Conservation (phyloP, 1,284 basidiomycete species). For the Trichosporon sp. region DNA sequence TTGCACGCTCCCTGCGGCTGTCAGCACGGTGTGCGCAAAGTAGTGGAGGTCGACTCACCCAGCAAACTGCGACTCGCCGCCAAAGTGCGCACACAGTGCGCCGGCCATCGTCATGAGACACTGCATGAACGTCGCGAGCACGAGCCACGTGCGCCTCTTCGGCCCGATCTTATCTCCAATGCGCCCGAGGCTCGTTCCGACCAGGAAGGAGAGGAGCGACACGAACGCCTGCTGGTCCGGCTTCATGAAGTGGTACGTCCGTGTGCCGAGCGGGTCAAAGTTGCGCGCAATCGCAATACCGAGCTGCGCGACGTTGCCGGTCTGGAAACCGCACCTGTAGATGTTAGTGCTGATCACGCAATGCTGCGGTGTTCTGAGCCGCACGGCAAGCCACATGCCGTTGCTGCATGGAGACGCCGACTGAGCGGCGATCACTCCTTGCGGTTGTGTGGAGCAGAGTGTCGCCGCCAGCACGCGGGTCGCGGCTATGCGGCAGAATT, state of each 20-base stretch:
- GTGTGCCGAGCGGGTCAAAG: conserved; percentile 56
- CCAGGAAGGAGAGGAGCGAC: conserved; percentile 66
- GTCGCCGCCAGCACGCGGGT: not conserved
- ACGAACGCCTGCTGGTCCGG: conserved; percentile 75
- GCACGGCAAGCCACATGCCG: not conserved
- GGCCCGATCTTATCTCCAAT: conserved; percentile 58
- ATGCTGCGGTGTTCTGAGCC: not conserved
- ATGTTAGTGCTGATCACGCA: not conserved
- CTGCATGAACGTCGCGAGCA: conserved; percentile 66
- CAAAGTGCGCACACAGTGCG: conserved; percentile 61
- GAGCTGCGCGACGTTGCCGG: conserved; percentile 55
- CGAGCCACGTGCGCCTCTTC: conserved; percentile 70
- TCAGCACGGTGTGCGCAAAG: not conserved
- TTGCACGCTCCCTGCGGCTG: conserved; percentile 31
- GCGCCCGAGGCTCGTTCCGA: conserved; percentile 49
- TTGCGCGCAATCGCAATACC: conserved; percentile 61
- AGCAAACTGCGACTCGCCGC: conserved; percentile 54
- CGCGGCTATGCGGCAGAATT: not conserved
- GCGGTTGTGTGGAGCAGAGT: not conserved
- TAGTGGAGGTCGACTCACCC: conserved; percentile 8
- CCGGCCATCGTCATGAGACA: conserved; percentile 68
- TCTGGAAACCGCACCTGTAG: conserved; percentile 48
- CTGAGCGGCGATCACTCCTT: not conserved
- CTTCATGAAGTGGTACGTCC: conserved; percentile 61
- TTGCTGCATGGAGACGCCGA: not conserved